Evolutionary conservation across 305 asterid genomes (phyloP).

Genomic region (Lippia alba): DNA sequence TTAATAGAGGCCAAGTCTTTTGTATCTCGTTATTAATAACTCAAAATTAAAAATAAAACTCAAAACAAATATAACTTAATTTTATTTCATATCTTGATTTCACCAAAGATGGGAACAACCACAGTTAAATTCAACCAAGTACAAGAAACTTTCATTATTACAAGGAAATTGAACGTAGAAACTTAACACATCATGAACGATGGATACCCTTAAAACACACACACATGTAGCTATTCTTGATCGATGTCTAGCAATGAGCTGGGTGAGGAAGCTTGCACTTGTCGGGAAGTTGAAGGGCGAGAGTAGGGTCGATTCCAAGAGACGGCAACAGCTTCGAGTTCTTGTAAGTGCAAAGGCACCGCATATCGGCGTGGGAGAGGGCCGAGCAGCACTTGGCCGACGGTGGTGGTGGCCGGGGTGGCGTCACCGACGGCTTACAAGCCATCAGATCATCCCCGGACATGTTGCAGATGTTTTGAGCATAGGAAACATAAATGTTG

Average conservation of each 20-base stretch:
- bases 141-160: background rate
- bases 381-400: constrained; percentile 56
- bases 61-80: too few species aligned
- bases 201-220: background rate
- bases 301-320: constrained; percentile 55
- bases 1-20: too few species aligned
- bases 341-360: constrained; percentile 61
- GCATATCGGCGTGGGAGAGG: constrained; percentile 51
- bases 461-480: constrained; percentile 51
- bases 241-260: constrained; percentile 5
- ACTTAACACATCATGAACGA: background rate
- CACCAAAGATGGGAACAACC: background rate
- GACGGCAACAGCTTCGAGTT: constrained; percentile 49
- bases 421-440: constrained; percentile 55
- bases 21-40: too few species aligned
- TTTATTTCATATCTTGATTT: too few species aligned
- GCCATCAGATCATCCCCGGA: constrained; percentile 51
- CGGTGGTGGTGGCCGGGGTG: constrained; percentile 53
- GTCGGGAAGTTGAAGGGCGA: constrained; percentile 54
- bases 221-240: background rate
- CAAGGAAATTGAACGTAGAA: background rate
- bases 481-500: background rate
- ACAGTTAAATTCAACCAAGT: background rate
- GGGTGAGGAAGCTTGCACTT: constrained; percentile 62
- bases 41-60: too few species aligned